Evolutionary conservation across 805 yeast genomes (phyloP).

Genomic region (Metschnikowia kofuensis): DNA sequence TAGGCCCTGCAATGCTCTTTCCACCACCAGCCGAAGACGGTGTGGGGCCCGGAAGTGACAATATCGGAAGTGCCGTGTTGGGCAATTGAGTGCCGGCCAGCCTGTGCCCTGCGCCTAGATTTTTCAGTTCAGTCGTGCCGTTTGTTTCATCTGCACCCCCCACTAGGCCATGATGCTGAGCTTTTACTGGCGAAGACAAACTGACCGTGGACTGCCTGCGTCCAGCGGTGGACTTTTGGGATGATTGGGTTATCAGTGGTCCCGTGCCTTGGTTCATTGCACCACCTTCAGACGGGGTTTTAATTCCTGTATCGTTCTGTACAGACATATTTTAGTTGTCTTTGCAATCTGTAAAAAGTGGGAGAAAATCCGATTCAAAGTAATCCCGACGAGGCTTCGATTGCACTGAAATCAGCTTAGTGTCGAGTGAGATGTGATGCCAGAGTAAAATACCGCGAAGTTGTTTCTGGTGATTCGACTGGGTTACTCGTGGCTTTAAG

Average conservation of each 20-base stretch:
- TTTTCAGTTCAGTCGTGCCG: not conserved
- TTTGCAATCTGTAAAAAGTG: too few relatives aligned
- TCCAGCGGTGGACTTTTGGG: not conserved
- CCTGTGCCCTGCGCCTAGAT: not conserved
- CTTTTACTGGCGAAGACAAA: not conserved
- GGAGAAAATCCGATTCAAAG: too few relatives aligned
- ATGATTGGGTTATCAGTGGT: not conserved
- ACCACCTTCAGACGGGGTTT: not conserved
- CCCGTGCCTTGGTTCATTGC: not conserved
- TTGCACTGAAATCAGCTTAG: too few relatives aligned
- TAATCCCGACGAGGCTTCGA: too few relatives aligned
- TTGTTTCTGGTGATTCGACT: too few relatives aligned
- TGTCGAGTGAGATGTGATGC: too few relatives aligned
- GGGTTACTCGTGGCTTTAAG: too few relatives aligned
- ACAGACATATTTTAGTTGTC: not conserved
- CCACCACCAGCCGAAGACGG: conserved; percentile 1
- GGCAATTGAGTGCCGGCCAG: not conserved
- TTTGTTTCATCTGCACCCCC: not conserved
- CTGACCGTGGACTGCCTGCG: conserved; percentile 7
- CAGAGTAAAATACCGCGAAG: too few relatives aligned
- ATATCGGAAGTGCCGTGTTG: not conserved
- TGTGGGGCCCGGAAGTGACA: not conserved
- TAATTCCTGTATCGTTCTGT: not conserved
- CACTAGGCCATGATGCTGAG: not conserved
- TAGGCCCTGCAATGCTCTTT: conserved; percentile 13